phyloP scores from a whole-genome alignment of 768 basidiomycete species.

The Tricholoma sp. region DNA sequence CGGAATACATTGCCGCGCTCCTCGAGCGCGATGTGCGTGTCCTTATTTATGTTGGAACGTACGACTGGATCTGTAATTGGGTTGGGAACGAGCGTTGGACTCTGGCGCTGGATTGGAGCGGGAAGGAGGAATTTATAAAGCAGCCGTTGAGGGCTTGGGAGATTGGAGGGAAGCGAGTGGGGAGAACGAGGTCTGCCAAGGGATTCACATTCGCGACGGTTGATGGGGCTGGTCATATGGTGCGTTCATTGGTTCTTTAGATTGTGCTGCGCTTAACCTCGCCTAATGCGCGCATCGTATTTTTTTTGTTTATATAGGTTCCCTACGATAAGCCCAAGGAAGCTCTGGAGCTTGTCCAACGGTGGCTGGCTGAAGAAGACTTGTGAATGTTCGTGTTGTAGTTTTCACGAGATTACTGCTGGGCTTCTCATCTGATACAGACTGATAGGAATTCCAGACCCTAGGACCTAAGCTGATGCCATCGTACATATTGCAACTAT shows the following conservation, averaged over 20 bases:
- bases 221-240: conserved; percentile 64
- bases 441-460: no score
- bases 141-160: conserved; percentile 47
- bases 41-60: conserved; percentile 50
- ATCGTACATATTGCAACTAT: no score
- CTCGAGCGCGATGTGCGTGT: conserved; percentile 51
- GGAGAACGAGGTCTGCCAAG: conserved; percentile 48
- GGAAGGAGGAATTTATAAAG: conserved; percentile 39
- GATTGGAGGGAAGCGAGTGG: conserved; percentile 49
- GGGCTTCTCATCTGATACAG: no score
- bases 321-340: conserved; percentile 59
- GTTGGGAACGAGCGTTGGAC: conserved; percentile 63
- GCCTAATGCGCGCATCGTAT: not conserved
- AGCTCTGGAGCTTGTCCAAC: conserved; percentile 40
- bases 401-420: no score
- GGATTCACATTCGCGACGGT: conserved; percentile 58
- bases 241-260: conserved; percentile 18
- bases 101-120: conserved; percentile 55
- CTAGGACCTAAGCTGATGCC: no score
- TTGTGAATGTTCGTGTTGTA: conserved; percentile 16
- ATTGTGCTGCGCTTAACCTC: no score
- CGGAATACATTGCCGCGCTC: conserved; percentile 49
- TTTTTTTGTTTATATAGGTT: conserved; percentile 27
- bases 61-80: conserved; percentile 60
- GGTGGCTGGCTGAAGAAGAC: conserved; percentile 33